phyloP scores from a whole-genome alignment of 2,329 filamentous ascomycete genomes.

The Curvularia sp. region DNA sequence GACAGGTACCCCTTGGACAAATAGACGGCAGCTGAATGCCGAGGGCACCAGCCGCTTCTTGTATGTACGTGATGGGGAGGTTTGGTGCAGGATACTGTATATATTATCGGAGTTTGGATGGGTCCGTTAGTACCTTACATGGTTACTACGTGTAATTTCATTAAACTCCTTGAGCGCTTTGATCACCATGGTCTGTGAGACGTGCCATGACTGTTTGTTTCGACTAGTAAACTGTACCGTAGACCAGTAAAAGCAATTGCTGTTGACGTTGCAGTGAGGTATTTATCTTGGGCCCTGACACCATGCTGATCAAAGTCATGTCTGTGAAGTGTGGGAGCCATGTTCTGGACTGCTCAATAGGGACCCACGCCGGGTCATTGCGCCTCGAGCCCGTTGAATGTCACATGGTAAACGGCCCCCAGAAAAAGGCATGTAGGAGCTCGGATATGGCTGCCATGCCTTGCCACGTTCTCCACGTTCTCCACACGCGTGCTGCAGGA shows the following conservation, averaged over 20 bases:
- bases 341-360: not conserved
- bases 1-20: constrained; percentile 67
- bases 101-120: not conserved
- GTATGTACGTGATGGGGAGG: not conserved
- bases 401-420: constrained; percentile 1
- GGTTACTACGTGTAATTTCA: not conserved
- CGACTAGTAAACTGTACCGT: not conserved
- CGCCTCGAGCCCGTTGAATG: not conserved
- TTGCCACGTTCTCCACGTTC: constrained; percentile 7
- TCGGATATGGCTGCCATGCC: constrained; percentile 2
- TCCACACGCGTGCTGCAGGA: not conserved
- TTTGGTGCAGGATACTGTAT: not conserved
- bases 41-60: not conserved
- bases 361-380: not conserved
- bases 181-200: not conserved
- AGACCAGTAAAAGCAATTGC: not conserved
- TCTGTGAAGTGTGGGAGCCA: not conserved
- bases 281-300: not conserved
- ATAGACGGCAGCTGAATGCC: not conserved
- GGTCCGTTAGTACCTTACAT: not conserved
- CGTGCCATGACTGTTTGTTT: not conserved
- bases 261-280: not conserved
- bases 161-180: not conserved
- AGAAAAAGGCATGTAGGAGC: not conserved
- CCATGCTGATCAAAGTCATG: not conserved